Base-by-base conservation (phyloP, 768 basidiomycete genomes). In the Tricholomella constricta region DNA sequence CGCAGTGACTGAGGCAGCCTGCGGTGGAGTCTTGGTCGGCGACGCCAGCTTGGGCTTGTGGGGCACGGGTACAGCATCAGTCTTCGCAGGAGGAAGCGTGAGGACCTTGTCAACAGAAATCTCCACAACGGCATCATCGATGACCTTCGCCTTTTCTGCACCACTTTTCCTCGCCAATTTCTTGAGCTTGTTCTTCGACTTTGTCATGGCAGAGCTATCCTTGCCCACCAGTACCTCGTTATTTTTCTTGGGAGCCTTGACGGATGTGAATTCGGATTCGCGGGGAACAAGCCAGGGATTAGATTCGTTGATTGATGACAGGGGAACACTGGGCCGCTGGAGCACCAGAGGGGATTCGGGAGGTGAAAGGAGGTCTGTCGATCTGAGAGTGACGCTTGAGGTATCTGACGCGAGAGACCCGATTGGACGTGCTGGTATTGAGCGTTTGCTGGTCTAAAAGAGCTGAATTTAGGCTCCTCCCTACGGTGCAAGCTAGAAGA, bases 241-340 rank as follows among this genome's bases (percentile, higher is more conserved):
- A 56, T 81, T 81, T 67, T 89, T 92, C 54, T 84, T 83, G 0
- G 84, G 73, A 2, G 74, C 69, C 47, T 83, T 87, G 19, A 69
- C 65, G 9, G 15, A 46, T 7, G 58, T 53, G 6, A 47, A 26
- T 3, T 75, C 62, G 1, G 74, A 45, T 6, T 65, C 62, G 8
- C 57, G 59, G 9, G 72, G 71, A 1, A 71, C 69, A 15, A 97
- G 85, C 94, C 96, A 98, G 9, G 95, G 95, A 67, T 98, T 98
- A 52, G 66, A 45, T 25, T 67, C 63, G 31, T 65, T 56, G 14
- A 52, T 26, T n/a, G 48, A 27, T 44, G 51, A 59, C n/a, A 59
- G 45, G 9, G 55, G 55, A 36, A 58, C 45, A n/a, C 29, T 45
- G 4, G 58, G 49, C 4, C 58, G 51, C 40, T 51, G 50, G 11